Base-by-base conservation (phyloP, 2,329 filamentous ascomycete genomes). In the Aspergillus costaricaensis region DNA sequence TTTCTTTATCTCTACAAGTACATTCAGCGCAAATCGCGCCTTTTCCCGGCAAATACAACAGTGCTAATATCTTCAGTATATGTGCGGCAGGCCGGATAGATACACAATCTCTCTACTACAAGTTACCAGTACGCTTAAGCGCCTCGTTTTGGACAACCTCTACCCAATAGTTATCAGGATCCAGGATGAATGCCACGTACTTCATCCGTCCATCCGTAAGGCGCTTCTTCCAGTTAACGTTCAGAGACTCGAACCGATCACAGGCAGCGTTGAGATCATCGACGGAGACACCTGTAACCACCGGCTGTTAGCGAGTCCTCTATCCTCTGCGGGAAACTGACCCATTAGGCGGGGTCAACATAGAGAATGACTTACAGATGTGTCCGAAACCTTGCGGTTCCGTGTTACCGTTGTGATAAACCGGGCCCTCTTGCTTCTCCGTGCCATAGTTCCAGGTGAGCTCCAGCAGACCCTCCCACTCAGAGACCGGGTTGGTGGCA, bases 351-450 rank as follows among this genome's bases (percentile, higher is more conserved):
- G 48, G 9, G 58, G 17, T 17, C 4, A 12, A 44, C 52, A 21
- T 14, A 55, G 57, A 15, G 49, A 50, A 30, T 23, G 14, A 82
- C 86, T 80, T 77, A 90, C 92, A 96, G 63, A 97, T 92, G 72
- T 97, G 93, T 0, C 94, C 93, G 67, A 97, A 98, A 0, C 95
- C 95, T 76, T 97, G 92, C 0, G 94, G 94, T 75, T 96, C 83
- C 44, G 88, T 83, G 76, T 99, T 99, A 39, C 95, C 95, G 69
- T 96, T 88, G 78, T 99, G 94, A 75, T 99, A 99, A 74, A 96
- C 95, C 65, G 80, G 80, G 59, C 88, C 85, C 64, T 98, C 90
- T 62, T 81, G 72, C 73, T 94, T 95, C 80, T 98, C 94, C 0
- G 80, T 82, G 30, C 86, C 86, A 64, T 88, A 87, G 70, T 89